Evolutionary conservation across 2,329 filamentous ascomycete species (phyloP), one percentile per base, ranked within the genome.

Genomic region (Mariannaea elegans): DNA sequence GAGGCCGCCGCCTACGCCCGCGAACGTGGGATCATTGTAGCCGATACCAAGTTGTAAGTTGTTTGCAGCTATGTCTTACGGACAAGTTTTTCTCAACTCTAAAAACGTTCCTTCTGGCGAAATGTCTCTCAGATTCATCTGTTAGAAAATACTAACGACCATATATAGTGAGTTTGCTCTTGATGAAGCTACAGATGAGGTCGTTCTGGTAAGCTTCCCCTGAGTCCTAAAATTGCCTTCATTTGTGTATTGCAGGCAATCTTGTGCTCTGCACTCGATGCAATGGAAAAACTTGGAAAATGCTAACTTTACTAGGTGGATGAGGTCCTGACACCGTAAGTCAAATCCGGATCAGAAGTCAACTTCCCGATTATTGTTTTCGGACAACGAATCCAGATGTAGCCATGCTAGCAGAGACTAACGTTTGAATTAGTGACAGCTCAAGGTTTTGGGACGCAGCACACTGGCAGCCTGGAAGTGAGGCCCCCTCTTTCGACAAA

Each of bases 401-500:
- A n/a, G n/a, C n/a, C n/a, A n/a, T 27, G 24, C 24, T 27, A 6
- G 24, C 9, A 6, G 21, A 42, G 12, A 19, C 45, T 56, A 13
- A 36, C 29, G 5, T 27, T n/a, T 8, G 27, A 19, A n/a, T 4
- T 5, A 6, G 49, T 21, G 90, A 92, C 73, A 90, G 86, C 55
- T 94, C 90, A 39, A 86, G 93, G 13, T 97, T 97, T 82, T 97
- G 94, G 94, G 88, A 89, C 1, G 86, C 84, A 64, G 87, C 87
- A 36, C 82, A 82, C 21, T 27, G 24, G 24, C 64, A 65, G 73
- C 78, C 91, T 16, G 93, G 93, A 1, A 83, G 83, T 59, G 84
- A 90, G 50, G 93, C 96, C 80, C 84, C 89, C 58, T 94, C 91
- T 76, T 94, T 94, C 65, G 94, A 97, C 74, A 97, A 97, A 81